Evolutionary conservation across 495 filamentous ascomycete species (phyloP).

Genomic region (Aspergillus nanangensis): DNA sequence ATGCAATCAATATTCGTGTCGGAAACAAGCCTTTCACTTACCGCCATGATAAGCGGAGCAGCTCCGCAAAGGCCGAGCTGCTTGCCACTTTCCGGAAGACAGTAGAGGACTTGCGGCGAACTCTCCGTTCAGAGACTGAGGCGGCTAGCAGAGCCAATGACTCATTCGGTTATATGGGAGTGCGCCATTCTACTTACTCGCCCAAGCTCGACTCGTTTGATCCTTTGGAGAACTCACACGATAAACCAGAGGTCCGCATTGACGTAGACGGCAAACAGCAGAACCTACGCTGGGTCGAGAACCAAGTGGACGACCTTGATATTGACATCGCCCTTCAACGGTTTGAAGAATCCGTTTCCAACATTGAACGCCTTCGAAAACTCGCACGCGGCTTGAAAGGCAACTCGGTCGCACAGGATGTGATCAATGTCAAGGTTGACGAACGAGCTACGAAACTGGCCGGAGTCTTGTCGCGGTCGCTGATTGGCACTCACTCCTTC

Average conservation of each 20-base stretch:
- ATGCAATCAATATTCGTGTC: slow-evolving; percentile 87
- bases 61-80: slow-evolving; percentile 70
- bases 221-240: slow-evolving; percentile 66
- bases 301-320: slow-evolving; percentile 92
- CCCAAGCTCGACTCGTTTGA: slow-evolving; percentile 49
- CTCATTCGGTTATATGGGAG: slow-evolving; percentile 69
- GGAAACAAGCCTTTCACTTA: slow-evolving; percentile 93
- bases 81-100: slow-evolving; percentile 87
- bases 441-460: slow-evolving; percentile 79
- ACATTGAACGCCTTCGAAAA: slow-evolving; percentile 76
- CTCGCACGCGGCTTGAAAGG: slow-evolving; percentile 75
- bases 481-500: slow-evolving; percentile 70
- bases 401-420: slow-evolving; percentile 79
- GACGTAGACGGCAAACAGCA: slow-evolving; percentile 96
- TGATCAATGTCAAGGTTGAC: slow-evolving; percentile 84
- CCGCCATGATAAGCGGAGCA: slow-evolving; percentile 69
- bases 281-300: slow-evolving; percentile 91
- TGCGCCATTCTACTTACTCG: slow-evolving; percentile 23
- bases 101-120: slow-evolving; percentile 83
- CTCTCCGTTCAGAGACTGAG: slow-evolving; percentile 75
- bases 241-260: slow-evolving; percentile 70
- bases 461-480: slow-evolving; percentile 62
- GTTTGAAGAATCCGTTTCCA: slow-evolving; percentile 77
- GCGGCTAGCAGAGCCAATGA: slow-evolving; percentile 73
- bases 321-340: slow-evolving; percentile 90